Conservation (phyloP, 1,284 basidiomycete species). For the Rhodotorula sp. region DNA sequence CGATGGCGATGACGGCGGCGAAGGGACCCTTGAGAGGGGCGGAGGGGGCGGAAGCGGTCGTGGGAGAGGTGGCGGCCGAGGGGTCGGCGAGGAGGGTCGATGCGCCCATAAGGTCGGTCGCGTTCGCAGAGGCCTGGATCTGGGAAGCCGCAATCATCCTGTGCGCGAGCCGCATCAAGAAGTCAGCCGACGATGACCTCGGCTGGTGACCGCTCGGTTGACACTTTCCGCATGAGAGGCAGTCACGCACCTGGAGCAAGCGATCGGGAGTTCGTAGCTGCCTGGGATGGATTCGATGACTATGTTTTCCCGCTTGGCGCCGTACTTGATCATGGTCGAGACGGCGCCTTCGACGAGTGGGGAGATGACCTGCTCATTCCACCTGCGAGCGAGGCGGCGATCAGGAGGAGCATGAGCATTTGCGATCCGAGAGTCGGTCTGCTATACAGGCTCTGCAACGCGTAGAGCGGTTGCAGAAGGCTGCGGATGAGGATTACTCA, state of each 20-base stretch:
- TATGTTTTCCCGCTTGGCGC: constrained; percentile 87
- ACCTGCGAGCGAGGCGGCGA: constrained; percentile 25
- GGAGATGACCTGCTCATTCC: constrained; percentile 45
- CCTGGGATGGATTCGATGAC: constrained; percentile 89
- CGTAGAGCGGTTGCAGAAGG: background rate
- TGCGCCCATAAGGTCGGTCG: constrained; percentile 76
- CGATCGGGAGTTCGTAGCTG: constrained; percentile 88
- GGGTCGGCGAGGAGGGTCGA: constrained; percentile 48
- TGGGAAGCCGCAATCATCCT: constrained; percentile 82
- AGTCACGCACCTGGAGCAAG: constrained; percentile 63
- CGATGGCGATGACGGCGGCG: constrained; percentile 93
- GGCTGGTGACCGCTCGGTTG: background rate
- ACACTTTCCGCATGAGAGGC: background rate
- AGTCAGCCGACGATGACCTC: background rate
- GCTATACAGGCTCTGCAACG: no score
- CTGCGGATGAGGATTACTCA: constrained; percentile 12
- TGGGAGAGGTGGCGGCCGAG: constrained; percentile 41
- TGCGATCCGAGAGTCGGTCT: background rate
- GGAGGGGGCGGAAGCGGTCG: constrained; percentile 49
- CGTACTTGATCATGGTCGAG: constrained; percentile 49
- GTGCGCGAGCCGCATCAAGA: no score
- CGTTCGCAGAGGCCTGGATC: constrained; percentile 69
- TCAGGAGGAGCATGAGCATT: background rate
- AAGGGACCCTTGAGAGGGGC: constrained; percentile 63
- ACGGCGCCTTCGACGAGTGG: constrained; percentile 43